Evolutionary conservation across 352 stramenopile genomes (phyloP).

Genomic region (Detonula confervacea): DNA sequence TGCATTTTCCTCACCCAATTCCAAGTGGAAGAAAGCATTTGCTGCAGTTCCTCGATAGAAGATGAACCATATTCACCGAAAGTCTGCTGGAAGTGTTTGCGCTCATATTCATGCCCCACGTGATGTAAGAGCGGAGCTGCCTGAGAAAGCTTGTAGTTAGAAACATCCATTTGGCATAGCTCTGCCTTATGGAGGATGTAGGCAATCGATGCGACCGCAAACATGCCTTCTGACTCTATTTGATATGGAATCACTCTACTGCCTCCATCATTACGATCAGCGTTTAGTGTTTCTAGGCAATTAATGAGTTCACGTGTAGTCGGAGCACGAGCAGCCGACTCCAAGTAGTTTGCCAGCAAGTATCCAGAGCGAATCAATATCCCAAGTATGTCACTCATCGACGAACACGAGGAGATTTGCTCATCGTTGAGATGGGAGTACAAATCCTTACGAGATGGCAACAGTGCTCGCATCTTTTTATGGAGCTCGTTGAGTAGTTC

Average conservation of each 20-base stretch:
- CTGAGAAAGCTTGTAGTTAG: slow-evolving; percentile 44
- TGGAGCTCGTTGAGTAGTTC: slow-evolving; percentile 52
- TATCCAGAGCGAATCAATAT: slow-evolving; percentile 39
- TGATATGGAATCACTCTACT: slow-evolving; percentile 29
- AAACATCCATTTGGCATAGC: slow-evolving; percentile 57
- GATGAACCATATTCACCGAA: slow-evolving; percentile 22
- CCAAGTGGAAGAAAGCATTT: slow-evolving; percentile 40
- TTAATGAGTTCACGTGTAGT: slow-evolving; percentile 49
- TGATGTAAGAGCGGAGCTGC: slow-evolving; percentile 38
- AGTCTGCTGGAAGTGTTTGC: slow-evolving; percentile 33
- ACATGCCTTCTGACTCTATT: slow-evolving; percentile 32
- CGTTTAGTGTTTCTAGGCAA: slow-evolving; percentile 21
- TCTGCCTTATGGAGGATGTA: slow-evolving; percentile 65
- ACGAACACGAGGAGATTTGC: slow-evolving; percentile 1
- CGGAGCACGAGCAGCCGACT: slow-evolving; percentile 49
- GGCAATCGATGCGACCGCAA: slow-evolving; percentile 45
- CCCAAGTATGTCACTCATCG: slow-evolving; percentile 27
- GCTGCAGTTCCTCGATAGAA: slow-evolving; percentile 27
- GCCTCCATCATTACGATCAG: not conserved
- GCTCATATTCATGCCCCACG: slow-evolving; percentile 51
- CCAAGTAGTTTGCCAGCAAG: slow-evolving; percentile 54
- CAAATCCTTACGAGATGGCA: slow-evolving; percentile 64
- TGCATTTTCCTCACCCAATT: slow-evolving; percentile 36
- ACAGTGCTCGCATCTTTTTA: slow-evolving; percentile 43
- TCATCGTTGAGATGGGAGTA: slow-evolving; percentile 57